Evolutionary conservation across 169 alveolate species (phyloP).

Genomic region (Plasmodium knowlesi): DNA sequence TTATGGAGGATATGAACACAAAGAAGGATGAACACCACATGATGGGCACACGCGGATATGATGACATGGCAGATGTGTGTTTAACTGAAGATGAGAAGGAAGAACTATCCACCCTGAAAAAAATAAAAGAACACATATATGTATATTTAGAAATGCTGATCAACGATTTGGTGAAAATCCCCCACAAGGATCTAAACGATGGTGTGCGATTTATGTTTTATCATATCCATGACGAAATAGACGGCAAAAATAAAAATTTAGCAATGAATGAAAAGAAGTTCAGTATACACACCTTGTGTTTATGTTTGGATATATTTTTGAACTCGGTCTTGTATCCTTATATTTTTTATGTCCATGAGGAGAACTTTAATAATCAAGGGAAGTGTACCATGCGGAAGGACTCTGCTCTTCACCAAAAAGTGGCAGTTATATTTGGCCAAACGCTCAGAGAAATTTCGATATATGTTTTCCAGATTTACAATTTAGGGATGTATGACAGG

Average conservation of each 20-base stretch:
- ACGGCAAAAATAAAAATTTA: conserved; percentile 27
- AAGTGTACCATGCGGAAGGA: not conserved
- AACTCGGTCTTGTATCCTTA: conserved; percentile 63
- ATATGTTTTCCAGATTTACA: conserved; percentile 47
- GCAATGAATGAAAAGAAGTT: conserved; percentile 34
- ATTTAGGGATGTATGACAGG: conserved; percentile 51
- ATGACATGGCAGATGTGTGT: not conserved
- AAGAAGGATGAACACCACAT: not conserved
- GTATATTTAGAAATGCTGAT: conserved; percentile 53
- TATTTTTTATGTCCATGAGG: conserved; percentile 63
- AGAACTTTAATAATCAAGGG: not conserved
- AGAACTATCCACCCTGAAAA: conserved; percentile 27
- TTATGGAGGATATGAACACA: not conserved
- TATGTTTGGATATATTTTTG: conserved; percentile 50
- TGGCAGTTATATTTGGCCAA: conserved; percentile 34
- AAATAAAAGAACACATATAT: conserved; percentile 55
- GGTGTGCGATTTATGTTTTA: conserved; percentile 61
- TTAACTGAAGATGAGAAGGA: conserved; percentile 24
- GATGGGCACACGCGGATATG: not conserved
- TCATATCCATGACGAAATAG: conserved; percentile 67
- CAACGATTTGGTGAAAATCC: conserved; percentile 52
- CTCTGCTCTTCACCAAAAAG: conserved; percentile 21
- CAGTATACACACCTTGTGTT: conserved; percentile 56
- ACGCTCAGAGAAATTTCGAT: conserved; percentile 60
- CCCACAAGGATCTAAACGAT: conserved; percentile 58